A percentile compares a stretch with the other conserved stretches of the same genome.
Evolutionary conservation across 129 eudicot species (phyloP).

Genomic region (Pulicaria dysenterica): DNA sequence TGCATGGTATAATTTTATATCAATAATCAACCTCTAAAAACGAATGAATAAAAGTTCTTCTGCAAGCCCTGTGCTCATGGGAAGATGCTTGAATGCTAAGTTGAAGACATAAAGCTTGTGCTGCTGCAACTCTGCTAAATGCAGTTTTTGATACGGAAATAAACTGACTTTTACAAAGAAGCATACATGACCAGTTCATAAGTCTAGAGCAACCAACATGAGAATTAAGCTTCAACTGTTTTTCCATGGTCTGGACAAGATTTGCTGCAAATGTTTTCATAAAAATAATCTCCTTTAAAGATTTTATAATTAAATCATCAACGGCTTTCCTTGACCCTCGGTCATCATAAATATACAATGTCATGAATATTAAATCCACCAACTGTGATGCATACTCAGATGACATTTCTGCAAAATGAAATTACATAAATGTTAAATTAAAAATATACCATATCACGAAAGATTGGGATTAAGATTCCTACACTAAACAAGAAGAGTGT

Average conservation of each 20-base stretch:
- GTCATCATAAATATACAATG: constrained; percentile 79
- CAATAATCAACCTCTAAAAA: constrained; percentile 62
- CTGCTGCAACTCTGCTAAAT: constrained; percentile 71
- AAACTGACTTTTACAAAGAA: constrained; percentile 69
- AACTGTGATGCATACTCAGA: constrained; percentile 62
- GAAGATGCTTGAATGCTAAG: constrained; percentile 68
- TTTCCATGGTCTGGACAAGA: constrained; percentile 90
- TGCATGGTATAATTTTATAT: neutral
- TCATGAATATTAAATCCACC: constrained; percentile 76
- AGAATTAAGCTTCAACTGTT: constrained; percentile 72
- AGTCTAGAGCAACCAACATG: constrained; percentile 78
- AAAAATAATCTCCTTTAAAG: constrained; percentile 48
- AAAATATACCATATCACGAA: neutral
- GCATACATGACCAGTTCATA: constrained; percentile 89
- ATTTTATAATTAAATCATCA: constrained; percentile 70
- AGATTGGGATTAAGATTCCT: neutral
- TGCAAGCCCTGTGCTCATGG: constrained; percentile 71
- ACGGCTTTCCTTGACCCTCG: constrained; percentile 90
- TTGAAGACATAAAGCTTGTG: constrained; percentile 79
- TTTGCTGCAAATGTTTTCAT: constrained; percentile 94
- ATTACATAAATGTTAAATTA: constrained; percentile 12
- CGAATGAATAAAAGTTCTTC: constrained; percentile 53
- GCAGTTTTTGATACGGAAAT: constrained; percentile 75
- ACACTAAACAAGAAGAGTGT: neutral
- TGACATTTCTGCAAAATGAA: constrained; percentile 71